Evolutionary conservation across 192 early-diverging fungal species (phyloP), one percentile per base, ranked within the genome.

Genomic region (Allomyces arbusculus): DNA sequence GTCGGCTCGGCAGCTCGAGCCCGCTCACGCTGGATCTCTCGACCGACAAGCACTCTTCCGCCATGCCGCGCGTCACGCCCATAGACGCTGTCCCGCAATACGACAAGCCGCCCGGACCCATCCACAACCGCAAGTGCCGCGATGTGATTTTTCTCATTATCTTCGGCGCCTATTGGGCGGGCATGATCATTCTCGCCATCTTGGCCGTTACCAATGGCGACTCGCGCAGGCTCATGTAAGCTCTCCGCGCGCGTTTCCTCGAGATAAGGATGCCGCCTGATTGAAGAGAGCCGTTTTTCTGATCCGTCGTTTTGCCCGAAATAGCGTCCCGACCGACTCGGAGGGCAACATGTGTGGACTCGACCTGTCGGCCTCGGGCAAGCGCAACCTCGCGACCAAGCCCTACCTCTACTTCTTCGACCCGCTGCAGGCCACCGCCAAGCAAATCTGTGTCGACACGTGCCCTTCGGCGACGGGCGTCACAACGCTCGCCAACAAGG

Each of bases 131-230:
- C 50, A 58, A 58, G 50, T 58, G 33, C 44, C 23, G 40, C 22
- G 26, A 28, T 44, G 64, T 65, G 7, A 20, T 65, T 44, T 65
- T 22, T 22, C 64, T 65, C 16, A 24, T 65, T 16, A 22, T 65
- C 44, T 65, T 65, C 28, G 40, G n/a, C 23, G 64, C 64, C 64
- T 65, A 65, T 26, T 65, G 64, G 64, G 33, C 22, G 23, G 64
- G 64, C 12, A 65, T 65, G 64, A 20, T 40, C 44, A 44, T 65
- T 23, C 20, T 65, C 20, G 64, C 64, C 20, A 65, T 44, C 44
- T n/a, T 65, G 25, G 64, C 64, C 44, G 28, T 65, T 12, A 40
- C 20, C 12, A 44, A 28, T 45, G 64, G 64, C 11, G 28, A 65
- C 28, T 26, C 64, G 10, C n/a, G 16, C 44, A 5, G 64, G 14